phyloP scores from a whole-genome alignment of 1,284 basidiomycete genomes.

The Crepidotus sp. region DNA sequence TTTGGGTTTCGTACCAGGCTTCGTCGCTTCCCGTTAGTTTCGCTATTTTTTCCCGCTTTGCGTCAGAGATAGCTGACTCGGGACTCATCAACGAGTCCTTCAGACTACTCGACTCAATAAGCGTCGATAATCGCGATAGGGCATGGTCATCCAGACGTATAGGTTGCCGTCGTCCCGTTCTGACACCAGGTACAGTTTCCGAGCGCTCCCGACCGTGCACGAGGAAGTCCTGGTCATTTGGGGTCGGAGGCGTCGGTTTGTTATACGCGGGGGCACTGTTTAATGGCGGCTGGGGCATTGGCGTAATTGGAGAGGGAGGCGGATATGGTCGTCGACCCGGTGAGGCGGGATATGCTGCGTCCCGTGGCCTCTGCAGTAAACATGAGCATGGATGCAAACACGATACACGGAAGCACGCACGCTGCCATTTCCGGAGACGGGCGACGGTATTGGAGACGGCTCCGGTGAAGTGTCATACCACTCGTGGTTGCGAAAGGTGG shows the following conservation, averaged over 20 bases:
- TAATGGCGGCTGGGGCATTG: slow-evolving; percentile 32
- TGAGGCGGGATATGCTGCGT: slow-evolving; percentile 8
- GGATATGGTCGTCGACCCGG: slow-evolving; percentile 21
- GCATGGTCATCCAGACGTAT: slow-evolving; percentile 35
- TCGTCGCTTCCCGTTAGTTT: slow-evolving; percentile 39
- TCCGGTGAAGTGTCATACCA: slow-evolving; percentile 22
- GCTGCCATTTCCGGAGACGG: slow-evolving; percentile 5
- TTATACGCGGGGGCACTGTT: slow-evolving; percentile 21
- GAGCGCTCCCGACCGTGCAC: slow-evolving; percentile 7
- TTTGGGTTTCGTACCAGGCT: slow-evolving; percentile 29
- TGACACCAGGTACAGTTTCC: slow-evolving; percentile 20
- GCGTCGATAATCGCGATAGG: slow-evolving; percentile 30
- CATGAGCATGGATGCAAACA: slow-evolving; percentile 6
- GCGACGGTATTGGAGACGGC: slow-evolving; percentile 17
- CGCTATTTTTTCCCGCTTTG: slow-evolving; percentile 25
- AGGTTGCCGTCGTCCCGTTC: slow-evolving; percentile 25
- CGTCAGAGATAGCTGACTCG: slow-evolving; percentile 16
- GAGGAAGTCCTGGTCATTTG: slow-evolving; percentile 9
- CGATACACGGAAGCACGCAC: slow-evolving; percentile 2
- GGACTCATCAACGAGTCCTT: slow-evolving; percentile 28
- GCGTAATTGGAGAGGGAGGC: slow-evolving; percentile 36
- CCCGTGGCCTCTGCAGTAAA: slow-evolving; percentile 1
- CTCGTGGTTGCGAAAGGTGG: slow-evolving; percentile 25
- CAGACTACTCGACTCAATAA: slow-evolving; percentile 31
- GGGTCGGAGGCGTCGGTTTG: slow-evolving; percentile 27